These are phyloP conservation scores for Arthroderma sp. DNA, from an alignment of 2,329 filamentous ascomycete genomes.

Conservation along the genomic window DNA sequence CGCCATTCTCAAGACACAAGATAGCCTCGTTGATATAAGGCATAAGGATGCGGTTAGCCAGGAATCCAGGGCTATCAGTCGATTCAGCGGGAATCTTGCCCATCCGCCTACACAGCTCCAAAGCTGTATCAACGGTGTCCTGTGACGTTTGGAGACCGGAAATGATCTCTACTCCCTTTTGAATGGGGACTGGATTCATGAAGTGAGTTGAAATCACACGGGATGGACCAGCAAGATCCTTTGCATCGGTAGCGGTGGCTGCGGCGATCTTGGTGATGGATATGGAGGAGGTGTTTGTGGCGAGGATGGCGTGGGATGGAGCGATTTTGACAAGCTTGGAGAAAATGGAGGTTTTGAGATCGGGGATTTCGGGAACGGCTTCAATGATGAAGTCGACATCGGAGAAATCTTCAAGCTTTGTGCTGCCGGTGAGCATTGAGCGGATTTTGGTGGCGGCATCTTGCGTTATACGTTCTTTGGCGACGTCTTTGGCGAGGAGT, in stretches of 20 bases:
- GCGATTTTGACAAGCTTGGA: conserved; percentile 66
- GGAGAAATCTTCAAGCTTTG: conserved; percentile 61
- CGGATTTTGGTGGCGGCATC: conserved; percentile 64
- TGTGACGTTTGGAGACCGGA: conserved; percentile 80
- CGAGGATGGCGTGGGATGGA: conserved; percentile 73
- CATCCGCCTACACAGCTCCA: conserved; percentile 81
- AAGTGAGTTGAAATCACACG: conserved; percentile 94
- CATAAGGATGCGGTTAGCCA: conserved; percentile 96
- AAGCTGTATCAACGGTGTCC: conserved; percentile 65
- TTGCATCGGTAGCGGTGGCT: conserved; percentile 64
- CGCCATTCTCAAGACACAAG: conserved; percentile 85
- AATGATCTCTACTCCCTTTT: conserved; percentile 97
- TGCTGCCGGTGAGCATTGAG: conserved; percentile 54
- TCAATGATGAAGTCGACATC: conserved; percentile 96
- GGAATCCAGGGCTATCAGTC: conserved; percentile 81
- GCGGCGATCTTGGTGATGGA: conserved; percentile 94
- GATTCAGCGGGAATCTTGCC: conserved; percentile 83
- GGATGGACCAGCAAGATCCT: conserved; percentile 64
- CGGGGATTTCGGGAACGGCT: conserved; percentile 82
- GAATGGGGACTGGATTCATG: conserved; percentile 96
- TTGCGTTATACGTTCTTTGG: conserved; percentile 73
- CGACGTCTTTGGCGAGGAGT: conserved; percentile 81
- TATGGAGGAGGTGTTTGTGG: conserved; percentile 98
- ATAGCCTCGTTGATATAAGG: conserved; percentile 98
- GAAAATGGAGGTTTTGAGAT: conserved; percentile 83